Evolutionary conservation across 2,329 filamentous ascomycete species (phyloP).

Genomic region (Passalora sequoiae): DNA sequence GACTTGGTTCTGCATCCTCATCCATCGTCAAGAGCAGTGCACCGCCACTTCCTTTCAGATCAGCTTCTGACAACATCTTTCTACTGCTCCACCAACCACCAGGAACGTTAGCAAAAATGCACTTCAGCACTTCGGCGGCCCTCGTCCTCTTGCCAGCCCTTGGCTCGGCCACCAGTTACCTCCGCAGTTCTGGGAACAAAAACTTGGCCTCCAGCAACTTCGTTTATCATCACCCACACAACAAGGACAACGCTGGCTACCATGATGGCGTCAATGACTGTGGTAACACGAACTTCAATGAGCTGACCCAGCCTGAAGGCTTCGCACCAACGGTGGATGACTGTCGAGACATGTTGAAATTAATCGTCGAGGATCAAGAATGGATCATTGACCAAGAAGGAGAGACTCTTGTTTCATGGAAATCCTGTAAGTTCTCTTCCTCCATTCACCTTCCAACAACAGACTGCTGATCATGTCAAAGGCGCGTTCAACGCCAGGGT

Average conservation of each 20-base stretch:
- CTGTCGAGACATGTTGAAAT: conserved; percentile 7
- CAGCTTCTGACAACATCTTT: no score
- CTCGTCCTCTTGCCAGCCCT: conserved; percentile 4
- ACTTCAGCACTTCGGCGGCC: conserved; percentile 2
- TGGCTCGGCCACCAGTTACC: conserved; percentile 3
- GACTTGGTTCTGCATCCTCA: no score
- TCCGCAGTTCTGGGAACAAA: neutral
- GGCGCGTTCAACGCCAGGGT: conserved; percentile 10
- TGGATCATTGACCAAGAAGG: conserved; percentile 3
- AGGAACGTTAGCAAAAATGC: conserved; percentile 3
- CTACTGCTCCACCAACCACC: no score
- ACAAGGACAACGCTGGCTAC: conserved; percentile 8
- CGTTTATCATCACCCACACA: neutral
- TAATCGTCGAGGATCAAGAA: conserved; percentile 7
- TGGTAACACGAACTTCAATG: conserved; percentile 10
- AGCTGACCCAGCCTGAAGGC: conserved; percentile 2
- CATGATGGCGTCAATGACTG: conserved; percentile 12
- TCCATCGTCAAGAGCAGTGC: no score
- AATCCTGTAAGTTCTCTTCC: conserved; percentile 9
- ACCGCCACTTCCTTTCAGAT: no score
- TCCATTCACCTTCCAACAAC: neutral
- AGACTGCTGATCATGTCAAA: neutral
- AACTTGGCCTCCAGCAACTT: neutral
- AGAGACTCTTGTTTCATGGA: neutral
- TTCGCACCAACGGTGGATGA: conserved; percentile 1